A percentile compares a stretch with the other conserved stretches of the same genome.
These are phyloP conservation scores for Candida labiduridarum DNA, from an alignment of 1,139 yeast genomes.

Conservation along the genomic window DNA sequence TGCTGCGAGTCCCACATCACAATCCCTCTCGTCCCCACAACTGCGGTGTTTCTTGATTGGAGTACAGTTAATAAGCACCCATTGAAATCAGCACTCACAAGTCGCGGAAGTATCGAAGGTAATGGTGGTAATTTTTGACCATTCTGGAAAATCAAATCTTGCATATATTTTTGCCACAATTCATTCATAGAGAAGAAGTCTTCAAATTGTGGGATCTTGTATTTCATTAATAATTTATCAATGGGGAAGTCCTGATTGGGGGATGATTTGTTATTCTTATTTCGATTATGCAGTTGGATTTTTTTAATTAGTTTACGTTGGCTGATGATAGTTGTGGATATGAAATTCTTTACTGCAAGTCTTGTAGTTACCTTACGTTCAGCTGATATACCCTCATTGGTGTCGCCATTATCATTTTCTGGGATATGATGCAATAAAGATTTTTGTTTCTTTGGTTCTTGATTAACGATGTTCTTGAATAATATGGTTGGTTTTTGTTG, in stretches of 20 bases:
- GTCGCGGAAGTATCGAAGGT: slow-evolving; percentile 48
- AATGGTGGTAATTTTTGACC: slow-evolving; percentile 13
- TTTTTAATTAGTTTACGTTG: slow-evolving; percentile 42
- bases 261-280: slow-evolving; percentile 4
- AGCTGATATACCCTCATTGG: slow-evolving; percentile 13
- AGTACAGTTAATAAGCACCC: slow-evolving; percentile 71
- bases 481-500: slow-evolving; percentile 61
- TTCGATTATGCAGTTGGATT: slow-evolving; percentile 30
- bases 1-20: slow-evolving; percentile 87
- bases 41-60: slow-evolving; percentile 56
- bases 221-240: slow-evolving; percentile 30
- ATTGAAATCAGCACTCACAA: slow-evolving; percentile 81
- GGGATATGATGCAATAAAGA: slow-evolving; percentile 20
- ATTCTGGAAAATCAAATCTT: slow-evolving; percentile 49
- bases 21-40: slow-evolving; percentile 73
- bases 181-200: slow-evolving; percentile 54
- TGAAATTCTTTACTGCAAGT: slow-evolving; percentile 46
- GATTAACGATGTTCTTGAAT: slow-evolving; percentile 21
- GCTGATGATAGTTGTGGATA: slow-evolving; percentile 34
- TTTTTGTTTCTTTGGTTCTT: slow-evolving; percentile 17
- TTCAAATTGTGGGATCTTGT: slow-evolving; percentile 51
- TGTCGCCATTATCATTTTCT: slow-evolving; percentile 4
- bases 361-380: slow-evolving; percentile 38
- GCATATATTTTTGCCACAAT: slow-evolving; percentile 67
- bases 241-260: slow-evolving; percentile 27